Evolutionary conservation across 179 eudicot genomes (phyloP), one percentile per base, ranked within the genome.

Genomic region (Spinacia oleracea): DNA sequence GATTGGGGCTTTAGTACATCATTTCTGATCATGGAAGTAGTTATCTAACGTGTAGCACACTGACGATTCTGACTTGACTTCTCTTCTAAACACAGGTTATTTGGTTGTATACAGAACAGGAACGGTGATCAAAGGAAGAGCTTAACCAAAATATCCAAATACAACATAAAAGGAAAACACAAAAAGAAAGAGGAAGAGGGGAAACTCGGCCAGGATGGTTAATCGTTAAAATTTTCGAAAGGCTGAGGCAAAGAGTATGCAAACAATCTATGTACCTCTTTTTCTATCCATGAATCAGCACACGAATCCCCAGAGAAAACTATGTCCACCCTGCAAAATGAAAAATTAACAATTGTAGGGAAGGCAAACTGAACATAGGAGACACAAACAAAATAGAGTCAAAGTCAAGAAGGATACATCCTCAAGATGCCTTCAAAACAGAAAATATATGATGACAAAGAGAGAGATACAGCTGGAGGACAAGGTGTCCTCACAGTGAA

Each of bases 281-380:
- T 93, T 83, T 96, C 99, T 80, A 96, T 96, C 99, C 99, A 96
- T 72, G 96, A 85, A 91, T 96, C 99, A 72, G 99, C 99, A 85
- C 92, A 90, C 45, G 95, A 86, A 82, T 93, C 94, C 78, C 86
- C 87, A 23, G 98, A 85, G 83, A 74, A 96, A 12, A 96, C 84
- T 56, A 96, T 71, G 83, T 96, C 99, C 81, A 96, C 88, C 63
- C 99, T 96, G 93, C 90, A 90, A 85, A 72, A 65, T 43, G 76
- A 51, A 65, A n/a, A 72, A 12, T n/a, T 11, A 16, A 43, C 29
- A 34, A 43, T 73, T 60, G 21, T 55, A 27, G 25, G 70, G 42
- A 43, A 64, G 18, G 29, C n/a, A 42, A 42, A 23, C 53, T 32
- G 32, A 62, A 74, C 34, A 70, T 42, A 55, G 7, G 20, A 25